Percentiles rank a stretch among this genome's conserved stretches.
These are phyloP conservation scores for Populus tomentosa DNA, from an alignment of 441 rosid genomes.

Conservation along the genomic window DNA sequence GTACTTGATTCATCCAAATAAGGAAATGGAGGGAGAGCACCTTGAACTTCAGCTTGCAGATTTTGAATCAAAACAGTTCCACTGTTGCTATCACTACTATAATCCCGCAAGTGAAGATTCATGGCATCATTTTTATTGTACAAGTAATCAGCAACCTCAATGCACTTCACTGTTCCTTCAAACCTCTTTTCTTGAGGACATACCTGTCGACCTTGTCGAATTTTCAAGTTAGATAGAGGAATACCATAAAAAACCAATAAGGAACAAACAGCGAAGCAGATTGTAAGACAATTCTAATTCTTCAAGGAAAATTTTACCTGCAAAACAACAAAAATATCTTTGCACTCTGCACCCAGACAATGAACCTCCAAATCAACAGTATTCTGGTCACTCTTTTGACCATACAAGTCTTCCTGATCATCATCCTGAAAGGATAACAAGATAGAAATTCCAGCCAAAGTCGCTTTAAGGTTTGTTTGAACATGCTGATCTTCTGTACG, in stretches of 20 bases:
- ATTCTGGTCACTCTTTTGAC: constrained; percentile 27
- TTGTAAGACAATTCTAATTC: constrained; percentile 12
- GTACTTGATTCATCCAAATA: constrained; percentile 28
- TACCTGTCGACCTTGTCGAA: constrained; percentile 64
- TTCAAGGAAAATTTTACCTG: constrained; percentile 58
- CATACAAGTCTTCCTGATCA: constrained; percentile 22
- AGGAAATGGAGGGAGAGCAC: constrained; percentile 61
- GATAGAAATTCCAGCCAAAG: constrained; percentile 66
- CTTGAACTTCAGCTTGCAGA: constrained; percentile 64
- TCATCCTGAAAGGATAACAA: constrained; percentile 71
- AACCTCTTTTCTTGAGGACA: constrained; percentile 62
- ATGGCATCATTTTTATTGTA: constrained; percentile 27
- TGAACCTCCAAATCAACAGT: neutral
- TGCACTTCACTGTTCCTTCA: constrained; percentile 57
- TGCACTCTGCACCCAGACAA: constrained; percentile 68
- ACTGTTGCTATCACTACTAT: constrained; percentile 22
- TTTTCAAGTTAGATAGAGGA: constrained; percentile 29
- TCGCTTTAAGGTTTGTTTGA: constrained; percentile 66
- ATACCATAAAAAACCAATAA: constrained; percentile 11
- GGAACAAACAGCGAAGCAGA: no score
- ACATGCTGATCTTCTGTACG: constrained; percentile 77
- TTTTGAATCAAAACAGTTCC: constrained; percentile 36
- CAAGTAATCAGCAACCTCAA: constrained; percentile 67
- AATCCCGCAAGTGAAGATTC: constrained; percentile 22
- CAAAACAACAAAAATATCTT: constrained; percentile 48